Evolutionary conservation across 257 asterid genomes (phyloP).

Genomic region (Scutellaria barbata): DNA sequence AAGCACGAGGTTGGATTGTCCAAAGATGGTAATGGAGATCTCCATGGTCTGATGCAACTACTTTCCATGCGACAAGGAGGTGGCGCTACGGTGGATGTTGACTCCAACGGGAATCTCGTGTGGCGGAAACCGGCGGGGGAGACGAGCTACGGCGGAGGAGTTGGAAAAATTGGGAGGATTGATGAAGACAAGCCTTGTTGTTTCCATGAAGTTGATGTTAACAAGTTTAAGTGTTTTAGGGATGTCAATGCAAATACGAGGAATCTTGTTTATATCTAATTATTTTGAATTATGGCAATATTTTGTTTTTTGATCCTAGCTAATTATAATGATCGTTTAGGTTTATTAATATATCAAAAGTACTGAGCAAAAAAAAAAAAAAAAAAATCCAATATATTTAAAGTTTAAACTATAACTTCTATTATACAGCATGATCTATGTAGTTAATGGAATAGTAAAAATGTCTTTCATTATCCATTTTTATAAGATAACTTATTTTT

Average conservation of each 20-base stretch:
- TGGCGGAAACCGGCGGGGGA: slow-evolving; percentile 38
- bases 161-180: slow-evolving; percentile 63
- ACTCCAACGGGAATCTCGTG: slow-evolving; percentile 48
- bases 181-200: slow-evolving; percentile 61
- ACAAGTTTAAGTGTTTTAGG: slow-evolving; percentile 13
- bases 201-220: slow-evolving; percentile 48
- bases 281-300: too few species aligned
- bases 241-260: not conserved
- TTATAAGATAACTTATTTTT: too few species aligned
- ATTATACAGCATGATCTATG: too few species aligned
- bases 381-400: too few species aligned
- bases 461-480: too few species aligned
- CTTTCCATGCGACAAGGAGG: slow-evolving; percentile 38
- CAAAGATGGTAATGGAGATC: slow-evolving; percentile 31
- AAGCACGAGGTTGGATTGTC: not conserved
- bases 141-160: slow-evolving; percentile 57
- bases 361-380: too few species aligned
- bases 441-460: too few species aligned
- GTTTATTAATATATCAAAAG: too few species aligned
- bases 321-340: too few species aligned
- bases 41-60: slow-evolving; percentile 39
- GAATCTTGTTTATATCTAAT: not conserved
- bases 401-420: too few species aligned
- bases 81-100: slow-evolving; percentile 43
- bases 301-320: too few species aligned